phyloP scores from a whole-genome alignment of 1,284 basidiomycete genomes.

The Phaffia rhodozyma region DNA sequence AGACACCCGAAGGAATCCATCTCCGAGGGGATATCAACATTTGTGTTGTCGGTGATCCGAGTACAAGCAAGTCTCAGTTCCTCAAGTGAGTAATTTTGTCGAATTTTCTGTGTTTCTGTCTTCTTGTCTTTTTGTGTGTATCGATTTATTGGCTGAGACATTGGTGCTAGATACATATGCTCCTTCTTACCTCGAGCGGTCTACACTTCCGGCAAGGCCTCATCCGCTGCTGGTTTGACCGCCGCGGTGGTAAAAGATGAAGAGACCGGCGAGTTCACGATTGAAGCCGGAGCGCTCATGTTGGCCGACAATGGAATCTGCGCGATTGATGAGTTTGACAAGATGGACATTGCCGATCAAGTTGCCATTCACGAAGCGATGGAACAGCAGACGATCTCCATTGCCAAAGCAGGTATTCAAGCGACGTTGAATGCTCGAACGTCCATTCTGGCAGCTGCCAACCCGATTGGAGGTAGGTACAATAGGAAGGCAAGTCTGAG shows the following conservation, averaged over 20 bases:
- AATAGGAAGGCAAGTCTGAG: conserved; percentile 88
- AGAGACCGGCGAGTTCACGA: conserved; percentile 98
- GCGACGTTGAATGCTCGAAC: conserved; percentile 96
- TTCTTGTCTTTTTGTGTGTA: not conserved
- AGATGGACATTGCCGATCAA: conserved; percentile 98
- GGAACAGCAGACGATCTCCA: conserved; percentile 99
- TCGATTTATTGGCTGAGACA: not conserved
- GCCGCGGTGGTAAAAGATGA: conserved; percentile 98
- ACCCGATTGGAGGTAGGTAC: conserved; percentile 91
- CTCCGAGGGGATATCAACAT: conserved; percentile 97
- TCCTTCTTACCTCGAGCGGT: conserved; percentile 98
- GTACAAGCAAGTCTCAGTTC: conserved; percentile 96
- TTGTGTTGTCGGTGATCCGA: conserved; percentile 95
- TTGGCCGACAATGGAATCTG: conserved; percentile 99
- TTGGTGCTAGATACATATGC: conserved; percentile 70
- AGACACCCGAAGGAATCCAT: conserved; percentile 91
- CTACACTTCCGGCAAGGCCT: conserved; percentile 98
- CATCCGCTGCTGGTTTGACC: conserved; percentile 95
- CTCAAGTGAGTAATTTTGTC: conserved; percentile 58
- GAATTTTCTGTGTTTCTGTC: not conserved
- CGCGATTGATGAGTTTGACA: conserved; percentile 99
- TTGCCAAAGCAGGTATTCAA: conserved; percentile 98
- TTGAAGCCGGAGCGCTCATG: conserved; percentile 98
- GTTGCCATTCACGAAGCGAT: conserved; percentile 99
- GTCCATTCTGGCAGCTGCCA: conserved; percentile 94